Evolutionary conservation across 2,329 filamentous ascomycete genomes (phyloP).

Genomic region (Colletotrichum navitas): DNA sequence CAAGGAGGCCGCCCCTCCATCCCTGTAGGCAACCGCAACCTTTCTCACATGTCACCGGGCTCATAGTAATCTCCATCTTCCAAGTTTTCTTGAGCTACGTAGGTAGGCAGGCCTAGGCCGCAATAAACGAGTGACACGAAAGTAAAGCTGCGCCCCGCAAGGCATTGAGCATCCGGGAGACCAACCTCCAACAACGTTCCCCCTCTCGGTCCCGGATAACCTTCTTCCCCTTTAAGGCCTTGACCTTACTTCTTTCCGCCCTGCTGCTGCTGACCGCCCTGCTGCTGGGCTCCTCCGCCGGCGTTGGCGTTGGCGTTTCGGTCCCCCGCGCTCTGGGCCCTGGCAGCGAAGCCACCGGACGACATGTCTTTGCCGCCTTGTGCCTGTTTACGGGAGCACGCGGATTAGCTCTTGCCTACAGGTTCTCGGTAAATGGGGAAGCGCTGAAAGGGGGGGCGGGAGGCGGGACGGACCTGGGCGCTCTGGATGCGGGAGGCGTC

Average conservation of each 20-base stretch:
- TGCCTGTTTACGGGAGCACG: not conserved
- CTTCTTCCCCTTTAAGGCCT: too few relatives aligned
- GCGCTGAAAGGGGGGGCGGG: too few relatives aligned
- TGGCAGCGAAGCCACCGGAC: slow-evolving; percentile 5
- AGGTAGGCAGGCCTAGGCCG: too few relatives aligned
- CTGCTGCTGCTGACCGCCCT: slow-evolving; percentile 23
- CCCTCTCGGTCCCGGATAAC: not conserved
- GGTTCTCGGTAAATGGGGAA: too few relatives aligned
- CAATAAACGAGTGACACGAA: not conserved
- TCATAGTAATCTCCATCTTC: not conserved
- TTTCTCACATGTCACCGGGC: not conserved
- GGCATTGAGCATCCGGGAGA: not conserved
- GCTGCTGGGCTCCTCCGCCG: not conserved
- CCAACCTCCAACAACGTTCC: not conserved
- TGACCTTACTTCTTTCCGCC: not conserved
- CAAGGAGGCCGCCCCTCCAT: too few relatives aligned
- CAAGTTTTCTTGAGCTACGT: not conserved
- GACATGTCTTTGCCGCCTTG: slow-evolving; percentile 14
- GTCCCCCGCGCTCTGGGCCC: slow-evolving; percentile 22
- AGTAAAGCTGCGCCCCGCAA: not conserved
- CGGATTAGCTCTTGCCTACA: not conserved
- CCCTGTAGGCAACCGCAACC: too few relatives aligned
- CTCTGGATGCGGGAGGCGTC: slow-evolving; percentile 8
- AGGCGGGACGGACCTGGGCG: slow-evolving; percentile 9
- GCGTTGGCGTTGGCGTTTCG: slow-evolving; percentile 19